A percentile compares a stretch with the other conserved stretches of the same genome.
Evolutionary conservation across 345 rosid genomes (phyloP).

Genomic region (Melaleuca quinquenervia): DNA sequence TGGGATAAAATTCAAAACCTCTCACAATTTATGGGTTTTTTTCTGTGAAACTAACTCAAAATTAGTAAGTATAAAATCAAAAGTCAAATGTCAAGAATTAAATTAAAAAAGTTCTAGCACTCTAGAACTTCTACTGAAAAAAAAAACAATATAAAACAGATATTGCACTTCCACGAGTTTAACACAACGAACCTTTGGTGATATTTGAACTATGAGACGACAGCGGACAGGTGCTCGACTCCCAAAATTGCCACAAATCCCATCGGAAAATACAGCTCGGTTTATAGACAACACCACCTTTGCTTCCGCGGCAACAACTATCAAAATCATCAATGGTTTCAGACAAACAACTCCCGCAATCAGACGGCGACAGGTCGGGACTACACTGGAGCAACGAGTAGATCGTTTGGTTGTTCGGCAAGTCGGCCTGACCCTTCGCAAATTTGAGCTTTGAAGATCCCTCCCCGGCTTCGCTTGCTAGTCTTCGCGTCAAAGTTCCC

Average conservation of each 20-base stretch:
- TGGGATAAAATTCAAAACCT: not conserved
- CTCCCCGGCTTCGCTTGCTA: constrained; percentile 5
- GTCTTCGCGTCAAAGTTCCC: constrained; percentile 9
- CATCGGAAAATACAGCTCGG: constrained; percentile 43
- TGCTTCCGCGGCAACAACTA: constrained; percentile 5
- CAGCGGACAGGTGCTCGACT: constrained; percentile 3
- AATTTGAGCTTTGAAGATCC: constrained; percentile 20
- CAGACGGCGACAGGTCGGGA: constrained; percentile 32
- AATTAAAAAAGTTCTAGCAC: not conserved
- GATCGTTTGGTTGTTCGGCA: constrained; percentile 2
- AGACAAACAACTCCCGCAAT: constrained; percentile 20
- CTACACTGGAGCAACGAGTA: constrained; percentile 41
- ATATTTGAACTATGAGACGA: not conserved
- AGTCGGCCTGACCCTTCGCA: constrained; percentile 13
- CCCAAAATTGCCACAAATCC: constrained; percentile 34
- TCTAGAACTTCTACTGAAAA: not conserved
- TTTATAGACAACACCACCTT: constrained; percentile 23
- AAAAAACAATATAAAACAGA: too few species aligned
- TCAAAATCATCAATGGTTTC: not conserved
- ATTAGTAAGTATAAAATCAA: not conserved
- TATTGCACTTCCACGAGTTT: not conserved
- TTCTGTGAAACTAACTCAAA: not conserved
- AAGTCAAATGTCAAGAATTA: not conserved
- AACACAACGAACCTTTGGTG: not conserved
- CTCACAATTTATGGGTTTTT: not conserved